A percentile compares a stretch with the other conserved stretches of the same genome.
phyloP scores from a whole-genome alignment of 768 basidiomycete species.

The Serpula lacrymans region DNA sequence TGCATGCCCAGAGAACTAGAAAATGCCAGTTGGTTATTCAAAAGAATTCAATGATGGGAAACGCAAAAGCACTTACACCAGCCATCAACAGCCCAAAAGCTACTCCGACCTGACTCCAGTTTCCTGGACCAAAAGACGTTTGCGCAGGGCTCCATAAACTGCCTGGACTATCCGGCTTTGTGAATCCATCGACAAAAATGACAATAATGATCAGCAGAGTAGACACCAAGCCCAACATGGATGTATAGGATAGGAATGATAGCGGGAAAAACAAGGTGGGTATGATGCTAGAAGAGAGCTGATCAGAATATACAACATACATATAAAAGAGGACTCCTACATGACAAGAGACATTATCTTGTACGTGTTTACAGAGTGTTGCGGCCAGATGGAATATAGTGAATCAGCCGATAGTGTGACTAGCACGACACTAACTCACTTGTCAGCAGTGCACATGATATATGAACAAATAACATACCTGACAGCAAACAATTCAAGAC shows the following conservation, averaged over 20 bases:
- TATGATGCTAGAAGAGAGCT: slow-evolving; percentile 50
- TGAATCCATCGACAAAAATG: slow-evolving; percentile 78
- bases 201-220: slow-evolving; percentile 72
- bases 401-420: slow-evolving; percentile 89
- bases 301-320: slow-evolving; percentile 2
- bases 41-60: not conserved
- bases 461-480: slow-evolving; percentile 41
- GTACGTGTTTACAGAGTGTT: slow-evolving; percentile 64
- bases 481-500: slow-evolving; percentile 82
- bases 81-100: slow-evolving; percentile 92
- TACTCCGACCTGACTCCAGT: slow-evolving; percentile 61
- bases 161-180: slow-evolving; percentile 70
- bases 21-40: too few relatives aligned
- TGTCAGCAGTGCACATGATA: not conserved
- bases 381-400: slow-evolving; percentile 67
- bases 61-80: slow-evolving; percentile 50
- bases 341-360: slow-evolving; percentile 71
- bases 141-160: slow-evolving; percentile 73
- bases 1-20: slow-evolving; percentile 85
- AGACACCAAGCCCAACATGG: slow-evolving; percentile 80
- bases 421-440: slow-evolving; percentile 63
- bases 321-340: slow-evolving; percentile 38
- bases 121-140: slow-evolving; percentile 58
- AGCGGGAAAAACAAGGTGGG: slow-evolving; percentile 87
- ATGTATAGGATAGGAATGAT: slow-evolving; percentile 83